Percentiles rank a stretch among this genome's conserved stretches.
Conservation (phyloP, 2,329 filamentous ascomycete genomes). For the Diaporthe sp. region DNA sequence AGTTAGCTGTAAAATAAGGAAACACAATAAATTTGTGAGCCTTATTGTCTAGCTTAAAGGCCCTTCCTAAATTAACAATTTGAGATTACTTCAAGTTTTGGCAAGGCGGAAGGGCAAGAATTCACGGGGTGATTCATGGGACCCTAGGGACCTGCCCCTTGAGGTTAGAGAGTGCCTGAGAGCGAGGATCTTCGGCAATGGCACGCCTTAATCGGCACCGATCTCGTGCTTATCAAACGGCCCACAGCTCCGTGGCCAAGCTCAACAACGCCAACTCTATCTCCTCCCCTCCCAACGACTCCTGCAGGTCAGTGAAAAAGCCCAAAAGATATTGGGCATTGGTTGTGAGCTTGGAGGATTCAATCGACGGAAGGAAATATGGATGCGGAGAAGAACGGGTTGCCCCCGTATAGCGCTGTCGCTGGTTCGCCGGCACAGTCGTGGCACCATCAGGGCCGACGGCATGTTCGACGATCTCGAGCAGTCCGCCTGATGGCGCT, state of each 20-base stretch:
- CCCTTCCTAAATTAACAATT: no score
- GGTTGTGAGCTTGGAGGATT: not conserved
- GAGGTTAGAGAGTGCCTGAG: constrained; percentile 13
- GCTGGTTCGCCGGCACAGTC: constrained; percentile 41
- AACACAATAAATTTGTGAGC: no score
- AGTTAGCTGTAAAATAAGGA: no score
- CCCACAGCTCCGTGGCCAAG: constrained; percentile 12
- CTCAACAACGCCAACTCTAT: not conserved
- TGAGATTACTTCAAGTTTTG: not conserved
- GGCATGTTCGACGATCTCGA: constrained; percentile 54
- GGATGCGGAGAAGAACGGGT: constrained; percentile 51
- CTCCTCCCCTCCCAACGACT: not conserved
- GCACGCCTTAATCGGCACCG: constrained; percentile 24
- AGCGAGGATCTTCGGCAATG: constrained; percentile 20
- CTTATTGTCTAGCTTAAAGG: no score
- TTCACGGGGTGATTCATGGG: constrained; percentile 9
- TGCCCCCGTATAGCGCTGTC: constrained; percentile 57
- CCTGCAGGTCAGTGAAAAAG: not conserved
- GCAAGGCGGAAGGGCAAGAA: not conserved
- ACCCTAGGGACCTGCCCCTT: constrained; percentile 2
- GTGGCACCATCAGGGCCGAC: constrained; percentile 39
- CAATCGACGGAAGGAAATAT: constrained; percentile 24
- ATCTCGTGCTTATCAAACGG: constrained; percentile 21
- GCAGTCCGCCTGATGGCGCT: constrained; percentile 55
- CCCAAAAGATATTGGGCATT: not conserved